phyloP scores from a whole-genome alignment of 1,139 yeast species.

The Geotrichum candidum region DNA sequence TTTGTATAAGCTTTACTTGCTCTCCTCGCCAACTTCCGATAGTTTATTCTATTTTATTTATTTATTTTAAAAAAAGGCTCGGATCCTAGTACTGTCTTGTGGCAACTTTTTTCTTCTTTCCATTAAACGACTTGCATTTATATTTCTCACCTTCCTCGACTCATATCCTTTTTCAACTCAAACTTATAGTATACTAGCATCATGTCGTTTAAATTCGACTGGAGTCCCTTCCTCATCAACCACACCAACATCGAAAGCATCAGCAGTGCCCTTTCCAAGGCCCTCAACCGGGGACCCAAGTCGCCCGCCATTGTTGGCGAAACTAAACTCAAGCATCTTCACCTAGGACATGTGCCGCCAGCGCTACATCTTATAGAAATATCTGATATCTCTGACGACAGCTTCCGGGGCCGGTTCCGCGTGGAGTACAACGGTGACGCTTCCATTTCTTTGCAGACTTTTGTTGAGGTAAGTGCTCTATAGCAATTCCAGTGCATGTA shows the following conservation, averaged over 20 bases:
- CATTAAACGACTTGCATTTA: not conserved
- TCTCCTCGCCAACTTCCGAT: no score
- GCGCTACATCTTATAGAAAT: conserved; percentile 66
- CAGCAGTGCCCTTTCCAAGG: conserved; percentile 59
- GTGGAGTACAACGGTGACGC: conserved; percentile 69
- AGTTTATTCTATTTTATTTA: no score
- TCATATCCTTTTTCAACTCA: no score
- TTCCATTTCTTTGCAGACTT: conserved; percentile 58
- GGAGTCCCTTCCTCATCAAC: conserved; percentile 55
- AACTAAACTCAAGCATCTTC: conserved; percentile 60
- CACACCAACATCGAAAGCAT: conserved; percentile 62
- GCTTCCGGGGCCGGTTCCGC: conserved; percentile 69
- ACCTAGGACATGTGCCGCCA: conserved; percentile 69
- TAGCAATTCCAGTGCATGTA: not conserved
- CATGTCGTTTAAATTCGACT: conserved; percentile 74
- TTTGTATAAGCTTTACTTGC: no score
- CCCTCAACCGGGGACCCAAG: conserved; percentile 63
- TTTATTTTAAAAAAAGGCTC: not conserved
- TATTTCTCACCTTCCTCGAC: not conserved
- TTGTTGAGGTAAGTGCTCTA: conserved; percentile 46
- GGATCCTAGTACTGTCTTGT: not conserved
- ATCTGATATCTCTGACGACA: conserved; percentile 63
- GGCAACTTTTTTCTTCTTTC: not conserved
- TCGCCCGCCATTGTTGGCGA: conserved; percentile 71
- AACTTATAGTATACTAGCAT: not conserved